Evolutionary conservation across 306 rosid species (phyloP), one percentile per base, ranked within the genome.

Genomic region (Abrus pulchellus): DNA sequence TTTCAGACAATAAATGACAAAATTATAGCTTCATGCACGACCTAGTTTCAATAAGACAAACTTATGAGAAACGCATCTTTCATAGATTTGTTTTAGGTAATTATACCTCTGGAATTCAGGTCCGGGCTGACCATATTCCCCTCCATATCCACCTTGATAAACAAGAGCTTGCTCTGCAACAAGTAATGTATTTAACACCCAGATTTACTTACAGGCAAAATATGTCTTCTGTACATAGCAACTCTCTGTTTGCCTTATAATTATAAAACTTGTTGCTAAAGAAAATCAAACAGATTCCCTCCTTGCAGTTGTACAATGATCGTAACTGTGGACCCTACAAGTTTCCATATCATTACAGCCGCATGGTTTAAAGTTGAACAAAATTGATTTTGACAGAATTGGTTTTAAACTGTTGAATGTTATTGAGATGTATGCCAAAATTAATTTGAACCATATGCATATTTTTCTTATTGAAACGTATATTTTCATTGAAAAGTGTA

Each of bases 61-160:
- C 27, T 6, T 10, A 43, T 12, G 3, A 43, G 7, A 32, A 74
- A 68, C n/a, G 9, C 41, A 13, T 52, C 41, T 34, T 43, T 44
- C 47, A 64, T 28, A 34, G 55, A 41, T 44, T 59, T 5, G 1
- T 13, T 67, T 1, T 9, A 48, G 41, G 36, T 20, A 72, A 49
- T 40, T 47, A 64, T 90, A 94, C 98, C 97, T 93, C 79, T 43
- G 90, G 52, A 77, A 60, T 60, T 86, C 89, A 20, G 83, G 78
- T 38, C 77, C 65, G 53, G 88, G 49, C 85, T 79, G 90, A 68
- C 84, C 87, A 66, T 75, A 76, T 13, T 80, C 85, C 85, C 85
- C 94, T 78, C 88, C 97, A 82, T 88, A 87, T 78, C 80, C 94
- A 48, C 83, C 97, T 85, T 91, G 93, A 85, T 86, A 87, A 69